Conservation (phyloP, 2,329 filamentous ascomycete species). For the Aspergillus phoenicis region DNA sequence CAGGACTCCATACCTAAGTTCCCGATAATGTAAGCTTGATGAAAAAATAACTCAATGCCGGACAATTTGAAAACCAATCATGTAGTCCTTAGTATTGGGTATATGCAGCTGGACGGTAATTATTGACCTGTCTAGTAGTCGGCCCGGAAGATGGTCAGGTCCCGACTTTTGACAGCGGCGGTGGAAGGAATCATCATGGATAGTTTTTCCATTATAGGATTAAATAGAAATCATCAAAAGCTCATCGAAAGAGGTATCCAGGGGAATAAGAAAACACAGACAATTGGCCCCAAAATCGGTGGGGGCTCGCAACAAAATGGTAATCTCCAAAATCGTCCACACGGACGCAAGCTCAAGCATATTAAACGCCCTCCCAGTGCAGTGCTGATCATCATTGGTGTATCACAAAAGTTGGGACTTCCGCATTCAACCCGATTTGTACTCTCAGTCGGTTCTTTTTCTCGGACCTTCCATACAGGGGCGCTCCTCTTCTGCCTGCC, state of each 20-base stretch:
- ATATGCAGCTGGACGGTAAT: background rate
- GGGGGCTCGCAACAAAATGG: background rate
- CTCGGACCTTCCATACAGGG: constrained; percentile 1
- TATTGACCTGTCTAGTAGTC: background rate
- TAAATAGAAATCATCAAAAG: constrained; percentile 16
- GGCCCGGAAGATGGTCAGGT: background rate
- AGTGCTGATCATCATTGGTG: constrained; percentile 16
- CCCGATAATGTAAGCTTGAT: no score
- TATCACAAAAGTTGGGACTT: constrained; percentile 4
- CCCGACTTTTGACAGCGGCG: background rate
- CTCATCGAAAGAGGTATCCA: constrained; percentile 21
- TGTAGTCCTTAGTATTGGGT: background rate
- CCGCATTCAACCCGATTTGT: background rate
- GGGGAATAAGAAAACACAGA: constrained; percentile 7
- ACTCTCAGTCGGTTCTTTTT: constrained; percentile 4
- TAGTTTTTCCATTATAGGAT: constrained; percentile 10
- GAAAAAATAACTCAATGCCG: background rate
- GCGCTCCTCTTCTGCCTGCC: constrained; percentile 2
- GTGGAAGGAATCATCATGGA: background rate
- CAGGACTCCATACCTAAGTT: no score
- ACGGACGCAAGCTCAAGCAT: constrained; percentile 8
- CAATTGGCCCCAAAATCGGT: constrained; percentile 6
- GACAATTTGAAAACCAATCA: background rate
- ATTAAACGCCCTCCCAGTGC: constrained; percentile 22
- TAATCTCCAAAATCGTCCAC: constrained; percentile 9